phyloP scores from a whole-genome alignment of 2,329 filamentous ascomycete species.

The Bipolaris gigantea region DNA sequence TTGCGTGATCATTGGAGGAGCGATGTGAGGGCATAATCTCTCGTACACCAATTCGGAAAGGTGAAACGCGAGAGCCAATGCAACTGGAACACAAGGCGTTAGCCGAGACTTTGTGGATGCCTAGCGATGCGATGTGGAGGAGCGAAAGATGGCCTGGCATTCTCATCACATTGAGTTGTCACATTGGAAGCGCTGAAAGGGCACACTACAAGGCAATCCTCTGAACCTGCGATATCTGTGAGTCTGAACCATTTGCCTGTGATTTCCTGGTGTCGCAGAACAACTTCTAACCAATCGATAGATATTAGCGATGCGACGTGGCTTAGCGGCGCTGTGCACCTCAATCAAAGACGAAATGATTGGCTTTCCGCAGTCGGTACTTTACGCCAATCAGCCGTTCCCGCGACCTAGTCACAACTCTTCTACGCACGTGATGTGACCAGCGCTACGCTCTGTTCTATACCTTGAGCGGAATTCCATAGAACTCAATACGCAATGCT shows the following conservation, averaged over 20 bases:
- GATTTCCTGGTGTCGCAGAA: constrained; percentile 3
- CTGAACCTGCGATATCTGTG: constrained; percentile 3
- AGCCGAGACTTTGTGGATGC: constrained; percentile 14
- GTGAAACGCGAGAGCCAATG: constrained; percentile 25
- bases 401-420: constrained; percentile 22
- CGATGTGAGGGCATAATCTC: constrained; percentile 15
- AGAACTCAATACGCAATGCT: background rate
- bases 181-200: constrained; percentile 25
- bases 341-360: constrained; percentile 21
- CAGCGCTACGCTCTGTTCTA: constrained; percentile 14
- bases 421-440: constrained; percentile 19
- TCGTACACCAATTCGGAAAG: constrained; percentile 19
- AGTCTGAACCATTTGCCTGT: constrained; percentile 15
- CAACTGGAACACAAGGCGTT: constrained; percentile 29
- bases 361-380: constrained; percentile 16
- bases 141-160: background rate
- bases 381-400: constrained; percentile 25
- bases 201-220: constrained; percentile 18
- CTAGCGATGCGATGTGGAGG: constrained; percentile 9
- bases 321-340: constrained; percentile 25
- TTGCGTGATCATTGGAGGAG: constrained; percentile 23
- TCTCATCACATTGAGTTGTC: constrained; percentile 20
- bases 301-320: background rate
- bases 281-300: constrained; percentile 21
- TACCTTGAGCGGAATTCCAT: background rate